Evolutionary conservation across 208 protist species (phyloP).

Genomic region (Phytomonas sp.): DNA sequence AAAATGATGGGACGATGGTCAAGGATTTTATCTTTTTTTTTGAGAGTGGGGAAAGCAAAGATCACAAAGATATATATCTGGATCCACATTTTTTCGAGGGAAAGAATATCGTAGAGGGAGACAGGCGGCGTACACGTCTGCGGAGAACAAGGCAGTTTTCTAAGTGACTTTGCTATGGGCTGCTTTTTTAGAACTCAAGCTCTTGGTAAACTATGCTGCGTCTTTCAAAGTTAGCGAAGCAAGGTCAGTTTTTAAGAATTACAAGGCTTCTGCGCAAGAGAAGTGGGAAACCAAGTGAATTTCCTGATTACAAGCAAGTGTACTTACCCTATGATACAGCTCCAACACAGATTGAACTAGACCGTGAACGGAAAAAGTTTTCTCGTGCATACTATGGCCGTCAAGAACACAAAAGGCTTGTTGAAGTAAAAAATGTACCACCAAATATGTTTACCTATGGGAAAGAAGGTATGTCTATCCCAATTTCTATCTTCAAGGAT

Average conservation of each 20-base stretch:
- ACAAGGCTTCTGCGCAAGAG: constrained; percentile 38
- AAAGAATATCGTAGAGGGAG: no score
- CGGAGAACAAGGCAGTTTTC: no score
- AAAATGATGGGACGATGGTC: no score
- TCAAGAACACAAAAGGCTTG: constrained; percentile 62
- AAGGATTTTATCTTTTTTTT: no score
- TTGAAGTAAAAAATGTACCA: constrained; percentile 84
- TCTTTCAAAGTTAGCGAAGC: neutral
- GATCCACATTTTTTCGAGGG: no score
- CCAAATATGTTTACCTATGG: constrained; percentile 89
- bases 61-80: no score
- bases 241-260: neutral
- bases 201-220: no score
- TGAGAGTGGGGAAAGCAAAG: no score
- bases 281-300: constrained; percentile 66
- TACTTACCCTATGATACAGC: constrained; percentile 82
- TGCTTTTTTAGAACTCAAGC: no score
- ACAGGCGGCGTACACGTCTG: no score
- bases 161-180: no score
- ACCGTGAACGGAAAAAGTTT: constrained; percentile 67
- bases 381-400: constrained; percentile 58
- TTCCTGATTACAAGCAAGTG: constrained; percentile 80
- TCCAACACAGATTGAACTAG: constrained; percentile 70
- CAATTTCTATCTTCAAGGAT: constrained; percentile 88
- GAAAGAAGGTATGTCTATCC: constrained; percentile 88